These are phyloP conservation scores for Quillaja saponaria DNA, from an alignment of 306 rosid species.

Conservation along the genomic window DNA sequence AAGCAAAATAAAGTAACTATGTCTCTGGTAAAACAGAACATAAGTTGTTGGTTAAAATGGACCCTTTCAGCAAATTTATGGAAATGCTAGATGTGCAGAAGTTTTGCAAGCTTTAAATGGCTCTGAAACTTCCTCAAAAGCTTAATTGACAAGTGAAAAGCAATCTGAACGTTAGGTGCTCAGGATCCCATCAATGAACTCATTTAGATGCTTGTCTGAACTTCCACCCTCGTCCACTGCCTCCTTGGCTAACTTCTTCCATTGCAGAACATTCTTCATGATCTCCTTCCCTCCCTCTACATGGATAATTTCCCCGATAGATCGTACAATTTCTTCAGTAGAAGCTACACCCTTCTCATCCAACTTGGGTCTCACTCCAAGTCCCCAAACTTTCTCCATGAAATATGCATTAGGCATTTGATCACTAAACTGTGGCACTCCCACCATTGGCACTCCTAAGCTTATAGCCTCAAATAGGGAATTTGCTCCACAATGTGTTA, in stretches of 20 bases:
- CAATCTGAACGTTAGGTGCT: no score
- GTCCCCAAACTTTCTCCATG: conserved; percentile 22
- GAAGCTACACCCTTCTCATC: conserved; percentile 27
- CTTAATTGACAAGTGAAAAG: no score
- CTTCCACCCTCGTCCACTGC: conserved; percentile 31
- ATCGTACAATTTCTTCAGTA: conserved; percentile 11
- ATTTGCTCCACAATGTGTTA: conserved; percentile 35
- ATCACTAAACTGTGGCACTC: conserved; percentile 32
- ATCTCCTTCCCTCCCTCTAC: conserved; percentile 18
- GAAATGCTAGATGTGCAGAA: no score
- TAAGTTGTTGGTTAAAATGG: no score
- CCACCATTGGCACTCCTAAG: conserved; percentile 33
- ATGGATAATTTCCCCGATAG: conserved; percentile 28
- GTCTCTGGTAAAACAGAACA: no score
- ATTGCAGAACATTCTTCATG: conserved; percentile 18
- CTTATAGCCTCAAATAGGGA: conserved; percentile 30
- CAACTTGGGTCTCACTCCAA: conserved; percentile 20
- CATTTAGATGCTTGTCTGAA: conserved; percentile 25
- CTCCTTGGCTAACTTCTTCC: conserved; percentile 28
- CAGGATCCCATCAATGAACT: conserved; percentile 15
- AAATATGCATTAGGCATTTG: conserved; percentile 26
- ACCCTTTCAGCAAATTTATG: no score
- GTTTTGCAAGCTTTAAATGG: no score
- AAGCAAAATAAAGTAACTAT: no score
- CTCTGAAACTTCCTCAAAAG: no score